These are phyloP conservation scores for Aspergillus quadricinctus DNA, from an alignment of 2,329 filamentous ascomycete genomes.

Conservation along the genomic window DNA sequence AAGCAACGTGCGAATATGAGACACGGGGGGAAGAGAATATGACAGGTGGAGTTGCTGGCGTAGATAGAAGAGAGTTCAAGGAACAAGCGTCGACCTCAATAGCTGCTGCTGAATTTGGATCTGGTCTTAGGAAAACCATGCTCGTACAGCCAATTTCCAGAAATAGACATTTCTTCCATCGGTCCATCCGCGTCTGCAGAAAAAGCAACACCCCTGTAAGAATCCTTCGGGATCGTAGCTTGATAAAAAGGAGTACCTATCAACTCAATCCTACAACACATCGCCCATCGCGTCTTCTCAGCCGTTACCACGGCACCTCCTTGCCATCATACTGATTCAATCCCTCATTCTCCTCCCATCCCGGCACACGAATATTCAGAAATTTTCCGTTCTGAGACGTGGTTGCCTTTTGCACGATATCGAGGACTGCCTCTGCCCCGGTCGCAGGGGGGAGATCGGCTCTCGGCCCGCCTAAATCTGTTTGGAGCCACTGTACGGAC, in stretches of 20 bases:
- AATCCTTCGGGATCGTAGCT: background rate
- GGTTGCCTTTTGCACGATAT: conserved; percentile 43
- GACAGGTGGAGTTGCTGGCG: background rate
- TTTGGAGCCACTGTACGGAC: conserved; percentile 42
- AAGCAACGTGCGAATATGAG: background rate
- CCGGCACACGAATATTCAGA: conserved; percentile 36
- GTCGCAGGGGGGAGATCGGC: conserved; percentile 42
- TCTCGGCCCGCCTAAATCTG: conserved; percentile 37
- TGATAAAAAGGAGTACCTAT: background rate
- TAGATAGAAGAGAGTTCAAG: background rate
- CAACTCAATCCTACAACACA: background rate
- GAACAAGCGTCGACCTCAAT: no score
- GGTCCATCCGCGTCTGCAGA: background rate
- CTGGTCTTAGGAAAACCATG: background rate
- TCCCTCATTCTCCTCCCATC: conserved; percentile 31
- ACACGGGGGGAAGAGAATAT: background rate
- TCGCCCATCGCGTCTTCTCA: background rate
- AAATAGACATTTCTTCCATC: background rate
- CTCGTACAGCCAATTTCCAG: no score
- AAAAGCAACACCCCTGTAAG: background rate
- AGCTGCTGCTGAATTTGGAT: background rate
- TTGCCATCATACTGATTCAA: conserved; percentile 39
- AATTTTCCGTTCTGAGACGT: conserved; percentile 48
- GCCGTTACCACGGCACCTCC: conserved; percentile 27
- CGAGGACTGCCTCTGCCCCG: conserved; percentile 36